phyloP scores from a whole-genome alignment of 2,329 filamentous ascomycete species.

The Colletotrichum tabaci region DNA sequence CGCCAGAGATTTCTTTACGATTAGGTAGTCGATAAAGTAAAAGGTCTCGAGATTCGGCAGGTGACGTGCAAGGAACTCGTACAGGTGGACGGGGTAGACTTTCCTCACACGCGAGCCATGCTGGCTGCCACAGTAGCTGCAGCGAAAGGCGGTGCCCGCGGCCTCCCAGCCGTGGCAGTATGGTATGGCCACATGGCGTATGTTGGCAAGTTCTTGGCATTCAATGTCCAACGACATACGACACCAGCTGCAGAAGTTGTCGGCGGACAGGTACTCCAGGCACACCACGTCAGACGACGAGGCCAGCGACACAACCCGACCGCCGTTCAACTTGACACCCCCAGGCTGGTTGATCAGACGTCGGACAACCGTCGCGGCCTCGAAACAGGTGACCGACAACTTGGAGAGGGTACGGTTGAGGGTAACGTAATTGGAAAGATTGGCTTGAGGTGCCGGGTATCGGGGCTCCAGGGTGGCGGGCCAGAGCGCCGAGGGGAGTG shows the following conservation, averaged over 20 bases:
- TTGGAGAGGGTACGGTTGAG: constrained; percentile 44
- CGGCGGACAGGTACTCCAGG: constrained; percentile 53
- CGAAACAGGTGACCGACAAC: constrained; percentile 36
- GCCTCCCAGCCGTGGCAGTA: constrained; percentile 60
- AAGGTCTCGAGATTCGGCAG: constrained; percentile 59
- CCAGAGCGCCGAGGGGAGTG: constrained; percentile 36
- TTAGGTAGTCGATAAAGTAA: constrained; percentile 62
- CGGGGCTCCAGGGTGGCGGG: constrained; percentile 46
- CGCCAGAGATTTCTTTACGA: constrained; percentile 49
- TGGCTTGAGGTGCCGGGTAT: constrained; percentile 49
- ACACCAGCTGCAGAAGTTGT: constrained; percentile 48
- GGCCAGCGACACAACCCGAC: constrained; percentile 50
- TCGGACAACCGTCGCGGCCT: constrained; percentile 22
- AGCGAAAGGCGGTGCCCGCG: constrained; percentile 47
- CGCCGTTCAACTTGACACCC: constrained; percentile 47
- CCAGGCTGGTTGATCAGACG: constrained; percentile 31
- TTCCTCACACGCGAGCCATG: constrained; percentile 48
- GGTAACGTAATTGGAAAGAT: constrained; percentile 52
- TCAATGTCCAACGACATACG: constrained; percentile 47
- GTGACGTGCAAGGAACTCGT: constrained; percentile 60
- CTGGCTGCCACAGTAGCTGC: constrained; percentile 52
- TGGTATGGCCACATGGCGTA: constrained; percentile 59
- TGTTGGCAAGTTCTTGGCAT: constrained; percentile 50
- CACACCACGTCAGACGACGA: constrained; percentile 51
- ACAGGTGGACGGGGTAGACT: constrained; percentile 57